These are phyloP conservation scores for Carex arenaria DNA, from an alignment of 202 grass and related monocot species.

Conservation along the genomic window DNA sequence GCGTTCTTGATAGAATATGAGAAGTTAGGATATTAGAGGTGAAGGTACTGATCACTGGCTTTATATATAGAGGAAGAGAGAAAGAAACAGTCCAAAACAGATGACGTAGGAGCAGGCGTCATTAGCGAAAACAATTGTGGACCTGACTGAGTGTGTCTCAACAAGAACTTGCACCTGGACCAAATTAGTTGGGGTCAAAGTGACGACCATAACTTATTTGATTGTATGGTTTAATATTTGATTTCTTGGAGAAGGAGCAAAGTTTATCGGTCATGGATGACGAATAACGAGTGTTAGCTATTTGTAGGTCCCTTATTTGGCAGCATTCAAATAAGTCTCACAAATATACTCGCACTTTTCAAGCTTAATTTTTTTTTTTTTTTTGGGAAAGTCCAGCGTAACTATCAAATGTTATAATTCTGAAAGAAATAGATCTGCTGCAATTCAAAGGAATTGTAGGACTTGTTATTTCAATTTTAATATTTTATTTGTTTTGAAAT, in stretches of 20 bases:
- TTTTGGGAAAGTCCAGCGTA: too few species aligned
- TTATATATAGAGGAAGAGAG: not conserved
- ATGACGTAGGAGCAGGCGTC: not conserved
- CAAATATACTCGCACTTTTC: too few species aligned
- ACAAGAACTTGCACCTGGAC: too few species aligned
- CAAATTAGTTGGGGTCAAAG: not conserved
- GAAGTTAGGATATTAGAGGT: not conserved
- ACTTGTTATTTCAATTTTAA: too few species aligned
- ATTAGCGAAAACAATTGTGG: not conserved
- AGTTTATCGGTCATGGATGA: not conserved
- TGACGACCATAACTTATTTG: not conserved
- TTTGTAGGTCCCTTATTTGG: too few species aligned
- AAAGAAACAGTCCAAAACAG: not conserved
- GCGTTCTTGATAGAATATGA: not conserved
- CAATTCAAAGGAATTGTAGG: too few species aligned
- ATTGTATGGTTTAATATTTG: not conserved
- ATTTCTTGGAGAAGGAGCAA: not conserved
- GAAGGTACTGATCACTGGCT: not conserved
- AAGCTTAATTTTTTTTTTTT: too few species aligned
- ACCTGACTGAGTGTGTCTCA: too few species aligned
- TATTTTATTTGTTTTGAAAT: too few species aligned
- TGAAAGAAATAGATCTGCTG: too few species aligned
- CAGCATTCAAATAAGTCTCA: too few species aligned
- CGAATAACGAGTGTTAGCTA: not conserved
- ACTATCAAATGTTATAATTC: too few species aligned